Conservation (phyloP, 768 basidiomycete species). For the Candolleomyces aberdarensis region DNA sequence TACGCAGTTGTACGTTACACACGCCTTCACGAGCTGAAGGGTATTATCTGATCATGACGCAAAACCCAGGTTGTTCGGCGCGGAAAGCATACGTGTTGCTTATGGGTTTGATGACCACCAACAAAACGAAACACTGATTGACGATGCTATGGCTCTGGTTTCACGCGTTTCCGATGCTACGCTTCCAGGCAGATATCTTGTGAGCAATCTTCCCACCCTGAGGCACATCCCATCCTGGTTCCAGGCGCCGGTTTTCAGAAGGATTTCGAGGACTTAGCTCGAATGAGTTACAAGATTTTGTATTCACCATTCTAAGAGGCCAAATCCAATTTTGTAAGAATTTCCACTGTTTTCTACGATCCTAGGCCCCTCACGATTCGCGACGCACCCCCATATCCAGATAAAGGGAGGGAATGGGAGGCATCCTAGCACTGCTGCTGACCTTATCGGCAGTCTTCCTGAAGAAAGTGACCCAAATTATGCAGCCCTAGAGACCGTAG, state of each 20-base stretch:
- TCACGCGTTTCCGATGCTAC: neutral
- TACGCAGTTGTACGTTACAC: neutral
- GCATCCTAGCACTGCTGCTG: conserved; percentile 2
- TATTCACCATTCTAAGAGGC: conserved; percentile 5
- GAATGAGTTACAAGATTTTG: neutral
- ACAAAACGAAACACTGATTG: conserved; percentile 25
- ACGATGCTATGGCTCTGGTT: neutral
- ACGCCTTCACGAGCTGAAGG: neutral
- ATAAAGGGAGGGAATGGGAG: neutral
- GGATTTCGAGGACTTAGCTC: neutral
- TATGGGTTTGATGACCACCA: conserved; percentile 26
- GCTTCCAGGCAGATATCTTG: neutral
- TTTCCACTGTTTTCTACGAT: neutral
- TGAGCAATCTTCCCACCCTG: conserved; percentile 1
- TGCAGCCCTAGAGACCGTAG: conserved; percentile 10
- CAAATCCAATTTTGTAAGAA: neutral
- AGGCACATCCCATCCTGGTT: conserved; percentile 6
- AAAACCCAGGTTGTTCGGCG: conserved; percentile 16
- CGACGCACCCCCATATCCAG: neutral
- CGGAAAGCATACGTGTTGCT: conserved; percentile 32
- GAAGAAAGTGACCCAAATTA: conserved; percentile 7
- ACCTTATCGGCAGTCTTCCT: conserved; percentile 10
- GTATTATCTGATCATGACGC: neutral
- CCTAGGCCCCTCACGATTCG: neutral
- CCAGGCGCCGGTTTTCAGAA: conserved; percentile 4